phyloP scores from a whole-genome alignment of 202 grass and related monocot genomes.

The Panicum hallii region DNA sequence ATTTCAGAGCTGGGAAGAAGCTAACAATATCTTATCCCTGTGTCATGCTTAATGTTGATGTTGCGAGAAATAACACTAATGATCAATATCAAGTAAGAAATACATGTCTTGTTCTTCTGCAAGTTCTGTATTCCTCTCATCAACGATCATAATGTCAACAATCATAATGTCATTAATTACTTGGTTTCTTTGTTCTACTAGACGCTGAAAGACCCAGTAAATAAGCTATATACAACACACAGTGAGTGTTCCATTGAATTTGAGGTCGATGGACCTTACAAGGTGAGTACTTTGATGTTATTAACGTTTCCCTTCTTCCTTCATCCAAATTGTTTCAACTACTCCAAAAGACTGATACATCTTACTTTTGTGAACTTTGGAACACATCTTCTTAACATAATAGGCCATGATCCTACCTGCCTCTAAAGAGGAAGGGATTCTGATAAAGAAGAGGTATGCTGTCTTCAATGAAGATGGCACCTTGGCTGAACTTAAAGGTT shows the following conservation, averaged over 20 bases:
- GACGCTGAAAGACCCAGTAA: slow-evolving; percentile 83
- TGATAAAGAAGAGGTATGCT: slow-evolving; percentile 98
- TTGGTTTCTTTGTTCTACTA: slow-evolving; percentile 48
- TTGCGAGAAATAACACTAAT: slow-evolving; percentile 95
- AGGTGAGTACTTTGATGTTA: slow-evolving; percentile 62
- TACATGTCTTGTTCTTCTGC: slow-evolving; percentile 26
- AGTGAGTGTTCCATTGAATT: slow-evolving; percentile 98
- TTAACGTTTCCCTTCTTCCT: neutral
- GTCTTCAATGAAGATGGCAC: slow-evolving; percentile 99
- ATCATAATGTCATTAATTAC: slow-evolving; percentile 24
- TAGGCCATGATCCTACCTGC: slow-evolving; percentile 98
- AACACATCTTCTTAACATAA: slow-evolving; percentile 43
- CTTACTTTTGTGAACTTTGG: slow-evolving; percentile 32
- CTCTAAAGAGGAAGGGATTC: slow-evolving; percentile 96
- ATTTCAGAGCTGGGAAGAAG: slow-evolving; percentile 83
- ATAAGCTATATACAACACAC: slow-evolving; percentile 83
- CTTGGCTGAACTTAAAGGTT: slow-evolving; percentile 96
- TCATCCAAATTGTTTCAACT: slow-evolving; percentile 21
- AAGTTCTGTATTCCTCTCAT: slow-evolving; percentile 37
- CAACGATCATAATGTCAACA: slow-evolving; percentile 24
- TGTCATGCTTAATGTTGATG: slow-evolving; percentile 96
- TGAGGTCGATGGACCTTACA: slow-evolving; percentile 99
- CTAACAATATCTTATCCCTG: slow-evolving; percentile 94
- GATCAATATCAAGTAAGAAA: slow-evolving; percentile 93
- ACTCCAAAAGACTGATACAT: slow-evolving; percentile 14